Base-by-base conservation (phyloP, 352 stramenopile genomes). In the Globisporangium orthogonon region DNA sequence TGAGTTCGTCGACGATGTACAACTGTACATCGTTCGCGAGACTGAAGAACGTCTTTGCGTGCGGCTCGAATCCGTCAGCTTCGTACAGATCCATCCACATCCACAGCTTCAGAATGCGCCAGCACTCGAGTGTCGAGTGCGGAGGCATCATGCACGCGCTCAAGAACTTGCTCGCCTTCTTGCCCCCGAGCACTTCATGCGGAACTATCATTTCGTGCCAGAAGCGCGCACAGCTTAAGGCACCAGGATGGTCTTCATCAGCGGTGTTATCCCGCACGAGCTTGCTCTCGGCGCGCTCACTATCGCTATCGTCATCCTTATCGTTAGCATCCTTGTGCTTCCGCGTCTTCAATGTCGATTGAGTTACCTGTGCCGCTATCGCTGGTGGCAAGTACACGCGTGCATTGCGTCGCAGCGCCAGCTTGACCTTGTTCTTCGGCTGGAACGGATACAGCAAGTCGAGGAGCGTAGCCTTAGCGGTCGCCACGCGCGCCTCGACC, bases 21-120 rank as follows among this genome's bases (percentile, higher is more conserved):
- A 75, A 44, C 54, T 89, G 80, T 15, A 71, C 5, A 23, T 89
- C 74, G 17, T 58, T 50, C 0, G 67, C 43, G 29, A 87, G 50
- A 7, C 31, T 67, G 35, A 90, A 69, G 50, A 90, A 73, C 39
- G 62, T 60, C 52, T 73, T 83, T 1, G 78, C 67, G 31, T 70
- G 60, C 2, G 56, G 50, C 18, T 78, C 70, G 35, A 75, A 90
- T 4, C 67, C 69, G 44, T 74, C 74, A n/a, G 52, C 55, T 30
- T 83, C 71, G 57, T 86, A 66, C 6, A 88, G 46, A 35, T 90
- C 76, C 54, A 89, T 73, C 72, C 73, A 88, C 40, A 63, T 68
- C 29, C 82, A 66, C 1, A 86, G 48, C 53, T 65, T 62, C 17
- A 77, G 61, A 1, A 89, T 4, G 11, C 61, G 52, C 78, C 78